These are phyloP conservation scores for Trichosporon inkin DNA, from an alignment of 1,284 basidiomycete genomes.

Conservation along the genomic window DNA sequence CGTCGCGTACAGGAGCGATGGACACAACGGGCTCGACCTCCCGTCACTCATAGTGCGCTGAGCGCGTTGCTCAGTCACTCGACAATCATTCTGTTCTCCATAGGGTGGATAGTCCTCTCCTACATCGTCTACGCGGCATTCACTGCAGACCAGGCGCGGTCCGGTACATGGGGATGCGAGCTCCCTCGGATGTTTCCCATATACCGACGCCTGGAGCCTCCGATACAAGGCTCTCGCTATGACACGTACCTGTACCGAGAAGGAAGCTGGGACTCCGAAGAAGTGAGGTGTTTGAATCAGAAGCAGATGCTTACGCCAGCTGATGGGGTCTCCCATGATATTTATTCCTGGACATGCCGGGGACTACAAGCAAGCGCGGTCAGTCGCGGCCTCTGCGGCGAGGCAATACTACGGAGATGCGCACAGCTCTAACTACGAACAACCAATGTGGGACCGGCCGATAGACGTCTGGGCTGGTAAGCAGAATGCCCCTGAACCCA, in stretches of 20 bases:
- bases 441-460: slow-evolving; percentile 43
- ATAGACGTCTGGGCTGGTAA: slow-evolving; percentile 79
- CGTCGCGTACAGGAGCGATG: not conserved
- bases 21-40: not conserved
- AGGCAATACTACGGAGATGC: slow-evolving; percentile 64
- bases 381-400: slow-evolving; percentile 84
- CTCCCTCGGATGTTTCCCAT: slow-evolving; percentile 98
- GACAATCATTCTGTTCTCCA: not conserved
- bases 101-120: slow-evolving; percentile 11
- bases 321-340: slow-evolving; percentile 69
- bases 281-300: slow-evolving; percentile 53
- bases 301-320: slow-evolving; percentile 40
- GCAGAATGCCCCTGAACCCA: slow-evolving; percentile 20
- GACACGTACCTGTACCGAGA: slow-evolving; percentile 88
- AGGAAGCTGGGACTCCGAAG: slow-evolving; percentile 68
- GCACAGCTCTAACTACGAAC: not conserved
- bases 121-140: slow-evolving; percentile 15
- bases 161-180: slow-evolving; percentile 59
- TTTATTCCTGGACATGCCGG: slow-evolving; percentile 98
- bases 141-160: slow-evolving; percentile 18
- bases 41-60: not conserved
- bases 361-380: slow-evolving; percentile 87
- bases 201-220: slow-evolving; percentile 58
- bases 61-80: not conserved
- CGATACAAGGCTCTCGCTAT: slow-evolving; percentile 61